Evolutionary conservation across 164 flowering plant species (phyloP), one percentile per base, ranked within the genome.

Genomic region (Kingdonia uniflora): DNA sequence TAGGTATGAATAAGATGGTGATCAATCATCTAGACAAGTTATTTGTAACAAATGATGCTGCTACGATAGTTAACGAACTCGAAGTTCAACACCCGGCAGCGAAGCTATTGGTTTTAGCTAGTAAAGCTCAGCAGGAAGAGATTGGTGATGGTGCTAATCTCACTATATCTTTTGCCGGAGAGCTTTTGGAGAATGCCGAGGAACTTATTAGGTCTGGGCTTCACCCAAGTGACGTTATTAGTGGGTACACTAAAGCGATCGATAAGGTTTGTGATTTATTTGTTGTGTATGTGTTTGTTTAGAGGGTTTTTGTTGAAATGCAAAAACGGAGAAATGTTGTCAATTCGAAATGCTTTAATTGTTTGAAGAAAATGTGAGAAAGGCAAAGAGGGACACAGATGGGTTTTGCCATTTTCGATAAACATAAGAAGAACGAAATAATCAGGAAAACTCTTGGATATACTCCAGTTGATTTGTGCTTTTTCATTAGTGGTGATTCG

Each of bases 51-150:
- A 91, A 81, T 68, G 98, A 91, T 71, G 95, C 96, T 60, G 92
- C 74, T 11, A 91, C 98, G 4, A 91, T 91, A 59, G 96, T 91
- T 21, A 91, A 71, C 71, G 98, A 91, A 60, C 90, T 91, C 33
- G 98, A 87, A 73, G 82, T 91, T 54, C 98, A 91, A 70, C 96
- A 91, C 58, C 98, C 96, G 54, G 96, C 98, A 1, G 98, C 98
- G 64, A 91, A 87, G 67, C 49, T 91, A 49, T 62, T 91, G 74
- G 98, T 91, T 23, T 75, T 87, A 50, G 98, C 96, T 19, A 84
- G 78, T 33, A 87, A 84, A 67, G 98, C 98, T 14, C 98, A 91
- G 51, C 98, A 87, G 39, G 98, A 91, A 58, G 98, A 91, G 64
- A 87, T 91, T 46, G 98, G 98, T 0, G 98, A 91, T 72, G 98